A percentile compares a stretch with the other conserved stretches of the same genome.
Conservation (phyloP, 2,329 filamentous ascomycete species). For the Fusarium sp. region DNA sequence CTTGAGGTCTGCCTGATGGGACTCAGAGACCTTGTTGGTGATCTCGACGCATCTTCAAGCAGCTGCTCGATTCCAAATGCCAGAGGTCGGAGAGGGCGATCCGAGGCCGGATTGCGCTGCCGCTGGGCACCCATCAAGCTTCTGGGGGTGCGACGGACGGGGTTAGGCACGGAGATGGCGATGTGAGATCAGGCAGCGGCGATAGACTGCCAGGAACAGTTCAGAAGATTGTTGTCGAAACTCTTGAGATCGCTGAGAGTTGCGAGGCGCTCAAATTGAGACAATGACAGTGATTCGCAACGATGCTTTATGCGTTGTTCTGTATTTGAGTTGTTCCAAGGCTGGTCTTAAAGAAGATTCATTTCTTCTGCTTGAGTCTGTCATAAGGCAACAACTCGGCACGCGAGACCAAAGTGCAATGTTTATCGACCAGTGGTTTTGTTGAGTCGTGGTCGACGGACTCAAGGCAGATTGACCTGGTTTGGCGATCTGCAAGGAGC, state of each 20-base stretch:
- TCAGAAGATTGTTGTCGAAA: too few relatives aligned
- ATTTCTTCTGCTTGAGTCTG: neutral
- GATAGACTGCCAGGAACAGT: conserved; percentile 16
- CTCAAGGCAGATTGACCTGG: conserved; percentile 27
- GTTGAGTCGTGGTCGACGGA: neutral
- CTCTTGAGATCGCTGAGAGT: too few relatives aligned
- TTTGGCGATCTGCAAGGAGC: conserved; percentile 14
- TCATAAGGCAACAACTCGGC: conserved; percentile 5
- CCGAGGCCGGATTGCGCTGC: conserved; percentile 8
- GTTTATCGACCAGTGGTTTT: conserved; percentile 25
- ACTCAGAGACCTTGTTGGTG: conserved; percentile 27
- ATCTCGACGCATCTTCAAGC: conserved; percentile 23
- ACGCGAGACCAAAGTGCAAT: conserved; percentile 26
- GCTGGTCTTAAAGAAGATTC: too few relatives aligned
- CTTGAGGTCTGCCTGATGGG: conserved; percentile 10
- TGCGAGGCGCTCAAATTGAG: too few relatives aligned
- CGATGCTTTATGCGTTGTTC: neutral
- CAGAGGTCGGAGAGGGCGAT: conserved; percentile 13
- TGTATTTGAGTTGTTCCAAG: neutral
- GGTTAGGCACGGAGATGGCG: neutral
- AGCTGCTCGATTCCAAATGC: conserved; percentile 26
- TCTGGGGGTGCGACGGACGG: too few relatives aligned
- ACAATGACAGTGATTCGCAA: neutral
- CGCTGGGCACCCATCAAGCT: neutral
- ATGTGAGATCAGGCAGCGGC: neutral